Percentiles rank a stretch among this genome's conserved stretches.
Conservation (phyloP, 2,329 filamentous ascomycete species). For the Bipolaris zeicola region DNA sequence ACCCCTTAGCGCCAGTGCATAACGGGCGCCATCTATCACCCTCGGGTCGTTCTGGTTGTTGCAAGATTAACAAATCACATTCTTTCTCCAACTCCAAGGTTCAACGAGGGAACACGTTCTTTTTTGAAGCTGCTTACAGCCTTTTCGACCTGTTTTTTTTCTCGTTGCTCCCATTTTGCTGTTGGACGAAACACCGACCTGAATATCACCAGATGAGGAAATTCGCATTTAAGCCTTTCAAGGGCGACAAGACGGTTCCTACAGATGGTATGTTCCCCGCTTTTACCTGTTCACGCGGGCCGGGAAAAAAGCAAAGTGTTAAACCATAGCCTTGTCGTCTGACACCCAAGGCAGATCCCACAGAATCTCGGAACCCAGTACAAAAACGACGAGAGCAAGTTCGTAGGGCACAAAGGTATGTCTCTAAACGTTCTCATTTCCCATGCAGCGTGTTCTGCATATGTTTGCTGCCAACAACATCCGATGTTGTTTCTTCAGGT, state of each 20-base stretch:
- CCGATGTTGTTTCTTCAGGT: too few species aligned
- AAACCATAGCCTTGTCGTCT: neutral
- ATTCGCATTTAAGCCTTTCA: constrained; percentile 23
- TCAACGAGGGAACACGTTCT: too few species aligned
- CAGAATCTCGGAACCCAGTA: neutral
- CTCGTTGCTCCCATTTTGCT: neutral
- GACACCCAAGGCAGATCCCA: neutral
- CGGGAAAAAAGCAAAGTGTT: neutral
- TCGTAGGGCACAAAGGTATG: constrained; percentile 44
- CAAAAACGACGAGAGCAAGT: constrained; percentile 46
- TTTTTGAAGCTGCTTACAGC: too few species aligned
- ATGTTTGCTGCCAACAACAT: too few species aligned
- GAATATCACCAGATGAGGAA: constrained; percentile 11
- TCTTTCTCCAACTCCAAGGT: too few species aligned
- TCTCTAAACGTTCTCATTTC: neutral
- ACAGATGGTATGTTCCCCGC: too few species aligned
- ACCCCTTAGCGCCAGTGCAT: too few species aligned
- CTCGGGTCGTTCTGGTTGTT: too few species aligned
- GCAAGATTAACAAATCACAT: too few species aligned
- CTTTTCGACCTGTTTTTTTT: neutral
- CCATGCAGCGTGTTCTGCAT: neutral
- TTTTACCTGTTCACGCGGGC: too few species aligned
- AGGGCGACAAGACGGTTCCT: neutral
- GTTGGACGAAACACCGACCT: neutral
- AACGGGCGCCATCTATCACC: too few species aligned